phyloP scores from a whole-genome alignment of 1,284 basidiomycete species.

The Melampsora americana region DNA sequence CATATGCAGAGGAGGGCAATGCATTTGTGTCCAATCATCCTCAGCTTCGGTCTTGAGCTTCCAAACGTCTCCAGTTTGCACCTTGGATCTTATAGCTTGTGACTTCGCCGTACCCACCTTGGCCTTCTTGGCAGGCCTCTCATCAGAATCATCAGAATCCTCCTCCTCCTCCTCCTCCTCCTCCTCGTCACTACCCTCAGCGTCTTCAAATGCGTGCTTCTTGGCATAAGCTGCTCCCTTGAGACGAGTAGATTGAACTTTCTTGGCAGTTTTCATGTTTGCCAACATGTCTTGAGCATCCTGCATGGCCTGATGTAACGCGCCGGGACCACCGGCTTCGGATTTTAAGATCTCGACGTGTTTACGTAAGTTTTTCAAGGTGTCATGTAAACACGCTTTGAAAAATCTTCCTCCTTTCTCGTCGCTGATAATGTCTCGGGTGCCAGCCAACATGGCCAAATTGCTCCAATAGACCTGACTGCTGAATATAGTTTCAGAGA shows the following conservation, averaged over 20 bases:
- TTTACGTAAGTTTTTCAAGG: slow-evolving; percentile 61
- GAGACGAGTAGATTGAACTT: slow-evolving; percentile 29
- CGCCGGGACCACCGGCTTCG: slow-evolving; percentile 64
- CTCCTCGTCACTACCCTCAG: slow-evolving; percentile 7
- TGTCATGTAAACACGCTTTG: slow-evolving; percentile 68
- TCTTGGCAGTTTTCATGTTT: not conserved
- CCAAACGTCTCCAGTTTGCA: slow-evolving; percentile 66
- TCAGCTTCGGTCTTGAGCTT: slow-evolving; percentile 64
- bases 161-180: slow-evolving; percentile 16
- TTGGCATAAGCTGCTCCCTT: slow-evolving; percentile 41
- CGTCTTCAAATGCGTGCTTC: slow-evolving; percentile 15
- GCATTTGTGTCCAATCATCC: slow-evolving; percentile 73
- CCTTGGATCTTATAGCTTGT: slow-evolving; percentile 59
- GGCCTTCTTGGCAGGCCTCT: slow-evolving; percentile 28
- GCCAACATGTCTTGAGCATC: slow-evolving; percentile 22
- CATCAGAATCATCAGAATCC: slow-evolving; percentile 3
- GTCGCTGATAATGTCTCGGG: slow-evolving; percentile 57
- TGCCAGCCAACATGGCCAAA: slow-evolving; percentile 58
- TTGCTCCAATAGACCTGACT: slow-evolving; percentile 72
- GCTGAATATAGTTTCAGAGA: slow-evolving; percentile 80
- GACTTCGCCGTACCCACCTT: slow-evolving; percentile 48
- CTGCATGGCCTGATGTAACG: slow-evolving; percentile 46
- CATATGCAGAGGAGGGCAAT: slow-evolving; percentile 79
- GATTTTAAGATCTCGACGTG: slow-evolving; percentile 67
- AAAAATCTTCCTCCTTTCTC: slow-evolving; percentile 75